Conservation (phyloP, 352 stramenopile species). For the Lagenidium sp. region DNA sequence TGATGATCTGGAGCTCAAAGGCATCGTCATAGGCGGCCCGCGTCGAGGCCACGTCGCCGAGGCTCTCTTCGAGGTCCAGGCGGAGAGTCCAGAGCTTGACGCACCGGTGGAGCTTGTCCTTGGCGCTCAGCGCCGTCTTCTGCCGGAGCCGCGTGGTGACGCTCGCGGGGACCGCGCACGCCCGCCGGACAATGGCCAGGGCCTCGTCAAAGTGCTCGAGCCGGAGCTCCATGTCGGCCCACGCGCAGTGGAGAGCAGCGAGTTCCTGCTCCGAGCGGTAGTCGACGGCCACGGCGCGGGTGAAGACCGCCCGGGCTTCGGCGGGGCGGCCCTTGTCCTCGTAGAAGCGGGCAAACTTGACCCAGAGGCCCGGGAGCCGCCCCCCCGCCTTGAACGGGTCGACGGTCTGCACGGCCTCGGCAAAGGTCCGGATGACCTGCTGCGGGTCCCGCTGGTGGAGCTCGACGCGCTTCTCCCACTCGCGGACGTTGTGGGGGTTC, state of each 20-base stretch:
- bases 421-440: slow-evolving; percentile 77
- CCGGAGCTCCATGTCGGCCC: slow-evolving; percentile 94
- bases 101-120: slow-evolving; percentile 84
- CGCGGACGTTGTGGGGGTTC: slow-evolving; percentile 97
- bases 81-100: slow-evolving; percentile 95
- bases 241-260: slow-evolving; percentile 91
- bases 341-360: slow-evolving; percentile 94
- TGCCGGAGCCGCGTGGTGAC: slow-evolving; percentile 39
- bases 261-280: slow-evolving; percentile 90
- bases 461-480: slow-evolving; percentile 96
- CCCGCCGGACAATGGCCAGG: slow-evolving; percentile 79
- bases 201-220: slow-evolving; percentile 94
- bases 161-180: slow-evolving; percentile 54
- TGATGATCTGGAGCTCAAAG: slow-evolving; percentile 96
- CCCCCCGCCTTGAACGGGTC: slow-evolving; percentile 81
- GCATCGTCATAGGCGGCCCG: slow-evolving; percentile 93
- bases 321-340: slow-evolving; percentile 87
- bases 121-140: slow-evolving; percentile 37
- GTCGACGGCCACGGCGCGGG: slow-evolving; percentile 72
- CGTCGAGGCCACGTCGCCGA: slow-evolving; percentile 93
- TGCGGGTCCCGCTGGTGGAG: slow-evolving; percentile 57
- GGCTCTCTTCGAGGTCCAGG: slow-evolving; percentile 97
- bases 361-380: slow-evolving; percentile 88
- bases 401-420: slow-evolving; percentile 90
- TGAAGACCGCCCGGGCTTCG: slow-evolving; percentile 92